These are phyloP conservation scores for Fraxinus angustifolia DNA, from an alignment of 305 asterid species.

Conservation along the genomic window DNA sequence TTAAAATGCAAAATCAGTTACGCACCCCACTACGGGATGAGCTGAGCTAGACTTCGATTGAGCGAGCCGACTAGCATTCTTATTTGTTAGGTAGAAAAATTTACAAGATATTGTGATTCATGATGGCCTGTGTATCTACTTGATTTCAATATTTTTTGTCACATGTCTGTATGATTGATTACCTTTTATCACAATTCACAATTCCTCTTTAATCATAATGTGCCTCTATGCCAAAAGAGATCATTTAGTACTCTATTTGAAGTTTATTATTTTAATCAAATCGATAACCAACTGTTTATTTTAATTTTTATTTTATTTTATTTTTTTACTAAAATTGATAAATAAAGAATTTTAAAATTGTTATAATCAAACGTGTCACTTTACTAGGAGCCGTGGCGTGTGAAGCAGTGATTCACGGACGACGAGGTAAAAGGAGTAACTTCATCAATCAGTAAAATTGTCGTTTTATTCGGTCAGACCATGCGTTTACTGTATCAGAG, in stretches of 20 bases:
- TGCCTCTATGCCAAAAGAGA: background rate
- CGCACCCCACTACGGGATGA: background rate
- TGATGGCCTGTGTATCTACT: background rate
- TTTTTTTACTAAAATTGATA: background rate
- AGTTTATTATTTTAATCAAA: too few relatives aligned
- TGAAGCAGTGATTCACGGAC: background rate
- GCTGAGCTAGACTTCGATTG: background rate
- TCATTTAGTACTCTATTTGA: background rate
- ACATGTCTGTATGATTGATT: constrained; percentile 25
- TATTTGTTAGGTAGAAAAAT: background rate
- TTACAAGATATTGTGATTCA: background rate
- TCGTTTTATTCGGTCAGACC: background rate
- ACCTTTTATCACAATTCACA: constrained; percentile 25
- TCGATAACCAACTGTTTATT: background rate
- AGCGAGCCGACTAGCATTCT: background rate
- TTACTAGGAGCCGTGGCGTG: background rate
- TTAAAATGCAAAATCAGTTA: too few relatives aligned
- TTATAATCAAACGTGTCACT: background rate
- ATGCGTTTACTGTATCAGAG: background rate
- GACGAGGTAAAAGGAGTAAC: background rate
- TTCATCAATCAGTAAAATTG: background rate
- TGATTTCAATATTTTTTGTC: constrained; percentile 5
- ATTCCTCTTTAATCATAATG: constrained; percentile 19
- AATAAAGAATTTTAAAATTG: background rate
- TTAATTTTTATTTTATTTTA: background rate